Conservation (phyloP, 371 early-diverging fungal species). For the Apophysomyces variabilis region DNA sequence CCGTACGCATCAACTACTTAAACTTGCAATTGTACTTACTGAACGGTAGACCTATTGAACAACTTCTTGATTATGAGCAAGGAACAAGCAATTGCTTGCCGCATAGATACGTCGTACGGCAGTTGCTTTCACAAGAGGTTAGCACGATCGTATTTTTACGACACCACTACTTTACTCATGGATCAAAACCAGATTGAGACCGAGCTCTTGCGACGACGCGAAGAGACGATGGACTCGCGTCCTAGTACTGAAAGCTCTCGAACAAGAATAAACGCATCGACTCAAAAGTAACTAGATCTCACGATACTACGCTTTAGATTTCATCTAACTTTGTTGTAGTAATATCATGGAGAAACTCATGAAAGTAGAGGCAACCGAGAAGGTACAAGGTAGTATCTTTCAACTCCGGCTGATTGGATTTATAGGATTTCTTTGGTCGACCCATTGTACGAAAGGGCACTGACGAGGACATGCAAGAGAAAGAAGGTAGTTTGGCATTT, state of each 20-base stretch:
- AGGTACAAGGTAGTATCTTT: background rate
- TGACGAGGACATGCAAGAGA: conserved; percentile 21
- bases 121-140: conserved; percentile 82
- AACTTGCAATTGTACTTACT: background rate
- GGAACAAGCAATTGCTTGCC: conserved; percentile 54
- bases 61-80: conserved; percentile 48
- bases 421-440: conserved; percentile 71
- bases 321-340: background rate
- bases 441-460: conserved; percentile 31
- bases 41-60: conserved; percentile 62
- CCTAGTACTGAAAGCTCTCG: conserved; percentile 22
- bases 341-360: background rate
- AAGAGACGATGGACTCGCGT: conserved; percentile 34
- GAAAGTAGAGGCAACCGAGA: background rate
- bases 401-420: background rate
- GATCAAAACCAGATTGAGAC: conserved; percentile 64
- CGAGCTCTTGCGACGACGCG: conserved; percentile 60
- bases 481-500: background rate
- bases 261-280: conserved; percentile 9
- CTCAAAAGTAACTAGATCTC: conserved; percentile 19
- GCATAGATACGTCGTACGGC: conserved; percentile 73
- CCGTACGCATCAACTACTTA: conserved; percentile 65
- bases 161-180: background rate
- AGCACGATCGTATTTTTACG: background rate
- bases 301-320: conserved; percentile 4